phyloP scores from a whole-genome alignment of 768 basidiomycete genomes.

The Kwoniella mangroviensis region DNA sequence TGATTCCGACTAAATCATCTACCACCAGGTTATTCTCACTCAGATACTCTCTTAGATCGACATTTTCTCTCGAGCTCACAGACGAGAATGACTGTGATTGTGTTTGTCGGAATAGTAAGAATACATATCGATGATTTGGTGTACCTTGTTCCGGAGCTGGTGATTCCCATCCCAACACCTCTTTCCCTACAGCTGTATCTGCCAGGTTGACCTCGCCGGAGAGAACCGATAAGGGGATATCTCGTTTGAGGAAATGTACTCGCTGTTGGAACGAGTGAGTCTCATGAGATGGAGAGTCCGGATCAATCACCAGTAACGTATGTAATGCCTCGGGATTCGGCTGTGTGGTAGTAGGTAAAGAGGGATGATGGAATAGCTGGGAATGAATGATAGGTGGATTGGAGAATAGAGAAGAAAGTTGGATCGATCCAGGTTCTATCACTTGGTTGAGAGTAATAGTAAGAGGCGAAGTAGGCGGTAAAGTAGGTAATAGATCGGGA shows the following conservation, averaged over 20 bases:
- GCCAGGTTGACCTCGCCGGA: slow-evolving; percentile 39
- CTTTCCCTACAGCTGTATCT: slow-evolving; percentile 34
- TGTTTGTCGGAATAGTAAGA: slow-evolving; percentile 25
- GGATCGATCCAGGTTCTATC: slow-evolving; percentile 40
- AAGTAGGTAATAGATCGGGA: slow-evolving; percentile 76
- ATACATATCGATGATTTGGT: slow-evolving; percentile 73
- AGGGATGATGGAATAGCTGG: slow-evolving; percentile 72
- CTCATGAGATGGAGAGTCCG: slow-evolving; percentile 80
- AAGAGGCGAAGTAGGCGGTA: slow-evolving; percentile 77
- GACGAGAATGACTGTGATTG: slow-evolving; percentile 1
- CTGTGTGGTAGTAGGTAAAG: slow-evolving; percentile 31
- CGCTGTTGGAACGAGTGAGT: slow-evolving; percentile 63
- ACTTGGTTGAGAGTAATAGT: slow-evolving; percentile 61
- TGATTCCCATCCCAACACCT: slow-evolving; percentile 69
- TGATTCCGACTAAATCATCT: slow-evolving; percentile 22
- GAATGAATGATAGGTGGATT: slow-evolving; percentile 69
- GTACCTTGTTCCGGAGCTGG: slow-evolving; percentile 91
- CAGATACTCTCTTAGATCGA: slow-evolving; percentile 23
- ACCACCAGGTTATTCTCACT: not conserved
- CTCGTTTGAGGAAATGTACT: slow-evolving; percentile 61
- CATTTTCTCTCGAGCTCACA: slow-evolving; percentile 6
- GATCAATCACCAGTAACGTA: slow-evolving; percentile 86
- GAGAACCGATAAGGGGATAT: slow-evolving; percentile 58
- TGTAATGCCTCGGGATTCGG: slow-evolving; percentile 71
- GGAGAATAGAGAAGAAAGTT: slow-evolving; percentile 64